These are phyloP conservation scores for Populus tremula DNA, from an alignment of 345 rosid genomes.

Conservation along the genomic window DNA sequence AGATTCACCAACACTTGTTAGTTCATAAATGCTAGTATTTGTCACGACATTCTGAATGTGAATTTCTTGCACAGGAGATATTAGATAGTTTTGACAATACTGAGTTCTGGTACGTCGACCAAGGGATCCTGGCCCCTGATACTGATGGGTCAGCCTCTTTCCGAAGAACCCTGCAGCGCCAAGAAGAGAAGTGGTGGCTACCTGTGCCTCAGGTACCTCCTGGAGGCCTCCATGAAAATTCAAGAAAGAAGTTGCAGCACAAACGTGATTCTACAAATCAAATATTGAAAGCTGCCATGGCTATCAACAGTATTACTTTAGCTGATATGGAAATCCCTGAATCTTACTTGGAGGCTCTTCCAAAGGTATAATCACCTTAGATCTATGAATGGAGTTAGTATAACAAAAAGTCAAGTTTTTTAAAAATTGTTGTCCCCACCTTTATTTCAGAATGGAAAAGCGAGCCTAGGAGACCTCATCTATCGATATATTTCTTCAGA, in stretches of 20 bases:
- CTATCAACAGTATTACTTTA: slow-evolving; percentile 76
- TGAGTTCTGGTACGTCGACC: slow-evolving; percentile 95
- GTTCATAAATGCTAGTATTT: slow-evolving; percentile 7
- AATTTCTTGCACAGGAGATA: slow-evolving; percentile 59
- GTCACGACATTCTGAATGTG: slow-evolving; percentile 10
- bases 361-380: slow-evolving; percentile 51
- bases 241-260: slow-evolving; percentile 84
- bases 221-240: slow-evolving; percentile 68
- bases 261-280: slow-evolving; percentile 93
- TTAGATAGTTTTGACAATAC: slow-evolving; percentile 71
- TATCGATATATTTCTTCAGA: slow-evolving; percentile 78
- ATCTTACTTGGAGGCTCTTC: slow-evolving; percentile 77
- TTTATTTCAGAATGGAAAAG: slow-evolving; percentile 76
- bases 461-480: slow-evolving; percentile 76
- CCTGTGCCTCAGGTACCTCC: slow-evolving; percentile 87
- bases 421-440: not conserved
- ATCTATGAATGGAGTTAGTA: not conserved
- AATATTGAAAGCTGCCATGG: slow-evolving; percentile 96
- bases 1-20: slow-evolving; percentile 20
- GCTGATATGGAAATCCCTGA: slow-evolving; percentile 92
- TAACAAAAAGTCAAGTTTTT: not conserved
- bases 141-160: slow-evolving; percentile 74
- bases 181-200: slow-evolving; percentile 99
- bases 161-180: slow-evolving; percentile 72
- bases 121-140: slow-evolving; percentile 78